These are phyloP conservation scores for Sextonia rubra DNA, from an alignment of 164 flowering plant species.

Conservation along the genomic window DNA sequence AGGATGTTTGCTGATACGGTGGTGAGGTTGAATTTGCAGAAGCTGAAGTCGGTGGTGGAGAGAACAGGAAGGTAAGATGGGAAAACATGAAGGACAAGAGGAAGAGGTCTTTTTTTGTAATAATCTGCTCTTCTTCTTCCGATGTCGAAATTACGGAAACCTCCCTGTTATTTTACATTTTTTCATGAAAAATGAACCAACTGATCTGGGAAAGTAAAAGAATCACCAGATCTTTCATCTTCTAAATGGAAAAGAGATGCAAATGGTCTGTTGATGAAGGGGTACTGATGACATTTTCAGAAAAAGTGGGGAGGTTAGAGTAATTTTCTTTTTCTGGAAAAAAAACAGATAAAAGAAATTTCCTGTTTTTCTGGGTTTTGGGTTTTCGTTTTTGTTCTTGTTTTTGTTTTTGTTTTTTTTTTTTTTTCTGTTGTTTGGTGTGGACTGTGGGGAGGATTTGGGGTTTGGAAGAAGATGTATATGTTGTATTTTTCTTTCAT, in stretches of 20 bases:
- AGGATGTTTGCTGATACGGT: constrained; percentile 92
- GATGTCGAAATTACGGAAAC: neutral
- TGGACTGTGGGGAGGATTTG: neutral
- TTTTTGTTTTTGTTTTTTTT: neutral
- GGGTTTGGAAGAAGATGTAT: constrained; percentile 4
- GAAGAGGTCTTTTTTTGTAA: neutral
- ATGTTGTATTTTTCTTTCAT: neutral
- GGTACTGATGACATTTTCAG: neutral
- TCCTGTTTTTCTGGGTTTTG: neutral
- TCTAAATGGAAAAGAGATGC: neutral
- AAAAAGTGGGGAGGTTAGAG: constrained; percentile 7
- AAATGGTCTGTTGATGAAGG: neutral
- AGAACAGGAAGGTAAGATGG: constrained; percentile 21
- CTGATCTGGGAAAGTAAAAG: neutral
- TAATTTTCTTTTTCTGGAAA: neutral
- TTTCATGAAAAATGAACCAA: neutral
- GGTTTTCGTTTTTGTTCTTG: neutral
- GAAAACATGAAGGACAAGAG: neutral
- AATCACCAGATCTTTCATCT: neutral
- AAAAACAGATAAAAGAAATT: neutral
- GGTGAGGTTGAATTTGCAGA: constrained; percentile 84
- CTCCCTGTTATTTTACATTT: neutral
- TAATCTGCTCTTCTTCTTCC: neutral
- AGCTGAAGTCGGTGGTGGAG: constrained; percentile 69
- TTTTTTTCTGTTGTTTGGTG: neutral